Evolutionary conservation across 2,329 filamentous ascomycete species (phyloP), one percentile per base, ranked within the genome.

Genomic region (Calonectria hawksworthii): DNA sequence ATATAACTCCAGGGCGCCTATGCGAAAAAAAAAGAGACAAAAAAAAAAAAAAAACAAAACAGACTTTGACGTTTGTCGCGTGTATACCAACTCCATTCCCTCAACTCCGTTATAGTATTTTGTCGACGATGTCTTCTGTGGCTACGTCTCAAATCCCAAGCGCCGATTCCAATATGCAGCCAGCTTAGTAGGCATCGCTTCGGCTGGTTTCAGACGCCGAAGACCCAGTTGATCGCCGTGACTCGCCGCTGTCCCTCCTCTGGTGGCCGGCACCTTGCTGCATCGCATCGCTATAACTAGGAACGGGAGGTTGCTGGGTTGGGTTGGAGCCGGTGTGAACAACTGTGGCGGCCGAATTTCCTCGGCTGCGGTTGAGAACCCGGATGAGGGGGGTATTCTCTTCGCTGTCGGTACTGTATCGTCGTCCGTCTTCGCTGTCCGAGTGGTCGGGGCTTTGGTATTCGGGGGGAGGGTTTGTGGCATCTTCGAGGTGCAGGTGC

Each of bases 231-330:
- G 78, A 80, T 21, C 70, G 74, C n/a, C 76, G 77, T 8, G 80
- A 74, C 23, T 74, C 80, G 7, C 76, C 76, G 68, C 79, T 82
- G 52, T 79, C 75, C 36, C 76, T 79, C 41, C 82, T 74, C 13
- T 82, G 76, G 38, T 77, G 75, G 30, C 83, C 80, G 34, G 83
- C 84, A 14, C 89, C 89, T 77, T 91, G 88, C 71, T 87, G 86
- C 52, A 96, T 89, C 2, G 94, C 95, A 74, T 95, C 94, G 83
- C 93, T 94, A 83, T 98, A 98, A 80, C 92, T 96, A 2, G 95
- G 95, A 76, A 97, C 96, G 0, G 95, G 94, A 30, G 94, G 93
- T 34, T 82, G 77, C 66, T 77, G 75, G 30, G 70, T 75, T 23
- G 79, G 52, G 72, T 76, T 74, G 74, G 81, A 76, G 21, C 81